phyloP scores from a whole-genome alignment of 2,329 filamentous ascomycete genomes.

The Hirsutella rhossiliensis region DNA sequence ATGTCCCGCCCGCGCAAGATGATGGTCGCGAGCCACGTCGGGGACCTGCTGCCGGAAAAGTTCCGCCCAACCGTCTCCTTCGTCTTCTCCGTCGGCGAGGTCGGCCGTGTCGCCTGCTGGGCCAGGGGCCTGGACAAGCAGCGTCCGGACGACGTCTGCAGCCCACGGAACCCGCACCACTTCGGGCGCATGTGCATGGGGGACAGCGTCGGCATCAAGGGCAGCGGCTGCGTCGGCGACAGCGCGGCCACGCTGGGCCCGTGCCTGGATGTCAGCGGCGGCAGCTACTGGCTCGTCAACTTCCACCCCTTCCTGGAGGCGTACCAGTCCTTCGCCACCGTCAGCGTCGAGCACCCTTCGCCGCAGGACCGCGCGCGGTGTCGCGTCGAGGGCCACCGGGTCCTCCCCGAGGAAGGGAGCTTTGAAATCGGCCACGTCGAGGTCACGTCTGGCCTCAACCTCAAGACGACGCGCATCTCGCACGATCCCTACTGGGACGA shows the following conservation, averaged over 20 bases:
- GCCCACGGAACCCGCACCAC: constrained; percentile 28
- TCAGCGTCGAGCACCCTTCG: constrained; percentile 28
- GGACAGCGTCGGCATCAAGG: constrained; percentile 28
- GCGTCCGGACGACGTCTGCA: constrained; percentile 28
- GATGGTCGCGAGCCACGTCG: constrained; percentile 26
- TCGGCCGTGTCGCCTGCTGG: constrained; percentile 21
- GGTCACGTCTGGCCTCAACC: constrained; percentile 27
- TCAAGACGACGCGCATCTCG: constrained; percentile 29
- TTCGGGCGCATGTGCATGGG: constrained; percentile 31
- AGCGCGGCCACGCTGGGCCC: constrained; percentile 30
- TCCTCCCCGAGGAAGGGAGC: constrained; percentile 13
- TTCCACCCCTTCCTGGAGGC: constrained; percentile 31
- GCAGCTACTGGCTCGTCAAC: constrained; percentile 28
- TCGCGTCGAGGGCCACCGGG: constrained; percentile 22
- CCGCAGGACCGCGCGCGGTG: constrained; percentile 25
- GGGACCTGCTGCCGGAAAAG: constrained; percentile 25
- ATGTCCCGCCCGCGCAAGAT: constrained; percentile 25
- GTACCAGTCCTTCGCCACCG: constrained; percentile 12
- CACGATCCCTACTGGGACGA: constrained; percentile 34
- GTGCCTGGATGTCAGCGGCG: constrained; percentile 23
- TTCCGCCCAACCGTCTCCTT: constrained; percentile 20
- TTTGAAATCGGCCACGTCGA: constrained; percentile 23
- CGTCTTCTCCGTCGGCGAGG: constrained; percentile 23
- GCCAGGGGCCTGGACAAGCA: constrained; percentile 23
- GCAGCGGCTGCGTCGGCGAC: constrained; percentile 16